Base-by-base conservation (phyloP, 2,329 filamentous ascomycete genomes). In the Fulvia fulva region DNA sequence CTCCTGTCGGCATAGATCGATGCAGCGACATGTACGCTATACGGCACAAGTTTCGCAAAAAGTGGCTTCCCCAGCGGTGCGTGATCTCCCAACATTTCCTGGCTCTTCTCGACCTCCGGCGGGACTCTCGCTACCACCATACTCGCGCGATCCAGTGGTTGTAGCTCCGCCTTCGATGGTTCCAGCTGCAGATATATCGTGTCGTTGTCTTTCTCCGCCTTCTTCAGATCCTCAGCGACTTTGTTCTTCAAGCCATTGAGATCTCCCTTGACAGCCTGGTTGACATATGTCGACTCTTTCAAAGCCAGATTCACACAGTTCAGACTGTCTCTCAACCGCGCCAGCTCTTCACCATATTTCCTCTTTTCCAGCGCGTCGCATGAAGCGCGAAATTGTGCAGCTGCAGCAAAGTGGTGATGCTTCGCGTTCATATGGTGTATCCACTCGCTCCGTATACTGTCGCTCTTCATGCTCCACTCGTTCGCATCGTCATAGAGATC, bases 401-500 rank as follows among this genome's bases (percentile, higher is more conserved):
- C 94, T 0, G 91, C 93, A 1, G 93, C 92, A 75, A 99, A 97
- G 74, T 97, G 94, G 70, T 97, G 90, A 70, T 97, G 92, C 73
- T 97, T 99, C 5, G 93, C 94, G 25, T 89, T 92, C 83, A 95
- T 92, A 72, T 97, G 93, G 74, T 97, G 93, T 66, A 99, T 97
- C 94, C 93, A 97, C 62, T 94, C 89, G 56, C 89, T 92, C 71
- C 90, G 94, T 65, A 97, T 87, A 16, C 90, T 87, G 68, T 96
- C 87, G 62, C 91, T 96, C 73, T 91, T 90, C 71, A 95, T 86
- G 9, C 91, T 92, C 63, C 87, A 88, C 67, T 97, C 93, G 6
- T 89, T 87, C 0, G 92, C 91, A 55, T 87, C 79, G 54, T 86
- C 89, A 75, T 97, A 99, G 45, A 96, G 83, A 70, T 99, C 94